Evolutionary conservation across 257 asterid species (phyloP), one percentile per base, ranked within the genome.

Genomic region (Przewalskia tangutica): DNA sequence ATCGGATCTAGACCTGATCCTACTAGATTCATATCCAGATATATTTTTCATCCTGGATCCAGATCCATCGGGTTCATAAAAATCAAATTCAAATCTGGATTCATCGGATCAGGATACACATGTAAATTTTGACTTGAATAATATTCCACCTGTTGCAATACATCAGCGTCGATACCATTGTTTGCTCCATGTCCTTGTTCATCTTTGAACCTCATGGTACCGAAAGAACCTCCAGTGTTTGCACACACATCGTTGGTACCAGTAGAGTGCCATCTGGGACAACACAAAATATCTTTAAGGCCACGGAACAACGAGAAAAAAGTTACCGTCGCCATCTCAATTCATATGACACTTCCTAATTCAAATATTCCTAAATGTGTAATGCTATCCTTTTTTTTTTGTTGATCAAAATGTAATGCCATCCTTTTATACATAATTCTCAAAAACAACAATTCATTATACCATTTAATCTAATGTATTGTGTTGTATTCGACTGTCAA

Each of bases 181-280:
- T 93, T 94, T 64, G 98, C 97, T 0, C 12, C 86, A 78, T 94
- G 98, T 2, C 81, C 86, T 73, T 81, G 97, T 85, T 94, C 97
- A 2, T 79, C 90, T 89, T 87, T 85, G 77, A 90, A 82, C 88
- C 94, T 88, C 96, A 92, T 95, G 18, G 97, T 95, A 65, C 98
- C 98, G 36, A 93, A 95, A 20, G 98, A 97, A 64, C 98, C 98
- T 80, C 97, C 98, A 48, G 92, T 91, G 88, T 89, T 95, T 64
- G 86, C 84, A 66, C 77, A 7, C 60, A 85, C 82, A 32, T 95
- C 97, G 80, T 11, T 92, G 48, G 97, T 93, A 40, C 97, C 98
- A 85, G 97, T 97, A 85, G 98, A 95, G 87, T 95, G 97, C 97
- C 97, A 93, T 76, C 98, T 95, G 83, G 48, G 86, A 81, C 2